Percentiles rank a stretch among this genome's conserved stretches.
These are phyloP conservation scores for Erythrophleum fordii DNA, from an alignment of 306 rosid species.

Conservation along the genomic window DNA sequence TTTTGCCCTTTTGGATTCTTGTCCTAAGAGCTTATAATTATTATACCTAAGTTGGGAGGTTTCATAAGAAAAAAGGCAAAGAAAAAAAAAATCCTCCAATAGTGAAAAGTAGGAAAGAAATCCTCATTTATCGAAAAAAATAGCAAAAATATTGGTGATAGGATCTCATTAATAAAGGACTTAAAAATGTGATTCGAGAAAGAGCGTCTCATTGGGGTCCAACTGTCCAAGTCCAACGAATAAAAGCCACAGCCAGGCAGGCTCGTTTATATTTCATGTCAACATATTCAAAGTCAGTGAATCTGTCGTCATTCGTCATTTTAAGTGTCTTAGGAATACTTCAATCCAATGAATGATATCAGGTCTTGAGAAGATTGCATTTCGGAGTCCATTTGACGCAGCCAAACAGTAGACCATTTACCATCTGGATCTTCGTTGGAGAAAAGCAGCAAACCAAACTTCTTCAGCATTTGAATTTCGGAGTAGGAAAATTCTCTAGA, in stretches of 20 bases:
- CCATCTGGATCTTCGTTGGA: conserved; percentile 17
- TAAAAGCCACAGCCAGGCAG: neutral
- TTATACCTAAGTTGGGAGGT: neutral
- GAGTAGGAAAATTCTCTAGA: conserved; percentile 20
- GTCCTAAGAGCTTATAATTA: neutral
- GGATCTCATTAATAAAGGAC: neutral
- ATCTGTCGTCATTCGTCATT: neutral
- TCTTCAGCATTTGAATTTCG: conserved; percentile 21
- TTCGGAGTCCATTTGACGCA: conserved; percentile 16
- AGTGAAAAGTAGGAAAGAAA: neutral
- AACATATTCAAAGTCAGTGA: neutral
- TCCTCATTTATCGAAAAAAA: neutral
- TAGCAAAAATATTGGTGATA: neutral
- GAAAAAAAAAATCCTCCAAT: neutral
- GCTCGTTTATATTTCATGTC: neutral
- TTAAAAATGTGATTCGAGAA: neutral
- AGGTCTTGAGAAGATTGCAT: neutral
- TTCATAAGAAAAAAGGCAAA: neutral
- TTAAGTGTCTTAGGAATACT: neutral
- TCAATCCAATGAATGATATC: neutral
- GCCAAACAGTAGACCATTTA: neutral
- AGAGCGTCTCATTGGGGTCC: conserved; percentile 15
- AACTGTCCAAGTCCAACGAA: neutral
- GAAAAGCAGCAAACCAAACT: conserved; percentile 4
- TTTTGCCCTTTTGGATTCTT: neutral